Evolutionary conservation across 2,329 filamentous ascomycete species (phyloP), one percentile per base, ranked within the genome.

Genomic region (Trichoderma pleuroti): DNA sequence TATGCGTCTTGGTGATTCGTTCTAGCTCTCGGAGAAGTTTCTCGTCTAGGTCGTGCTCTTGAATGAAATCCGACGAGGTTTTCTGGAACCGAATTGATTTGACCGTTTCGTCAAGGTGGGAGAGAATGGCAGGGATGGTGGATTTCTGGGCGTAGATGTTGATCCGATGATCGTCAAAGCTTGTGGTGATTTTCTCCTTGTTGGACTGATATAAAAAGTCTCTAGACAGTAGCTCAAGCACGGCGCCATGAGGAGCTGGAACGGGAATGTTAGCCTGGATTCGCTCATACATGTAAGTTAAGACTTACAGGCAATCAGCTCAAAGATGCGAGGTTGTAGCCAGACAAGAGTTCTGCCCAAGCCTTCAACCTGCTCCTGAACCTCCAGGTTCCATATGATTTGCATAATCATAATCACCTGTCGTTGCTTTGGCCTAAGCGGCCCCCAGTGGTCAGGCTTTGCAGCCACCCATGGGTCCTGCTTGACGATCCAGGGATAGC

Each of bases 341-440:
- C 74, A 78, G 8, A 88, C 71, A 3, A 77, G 77, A 1, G 81
- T 75, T 36, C 79, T 77, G 7, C 86, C 87, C 4, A 82, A 75
- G 7, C 79, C 79, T 24, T 82, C 80, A 16, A 82, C 75, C 18
- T 85, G 75, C 72, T 87, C 84, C 68, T 81, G 79, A 3, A 84
- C 81, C 10, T 83, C 80, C n/a, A 89, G 73, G 4, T 80, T 81
- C 87, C 87, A 89, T 71, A 81, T 83, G 28, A 82, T 77, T 14
- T 81, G 80, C 79, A 89, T 79, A 67, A 89, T 77, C 69, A 77
- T 78, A 18, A 84, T 72, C 0, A 79, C 83, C 12, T 84, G 75
- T 32, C 73, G 79, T 49, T 82, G 76, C 75, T 88, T 89, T 5
- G 74, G 73, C 16, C 74, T 74, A 42, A 74, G 28, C 14, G 74